phyloP scores from a whole-genome alignment of 371 early-diverging fungal genomes.

The Lichtheimia ornata region DNA sequence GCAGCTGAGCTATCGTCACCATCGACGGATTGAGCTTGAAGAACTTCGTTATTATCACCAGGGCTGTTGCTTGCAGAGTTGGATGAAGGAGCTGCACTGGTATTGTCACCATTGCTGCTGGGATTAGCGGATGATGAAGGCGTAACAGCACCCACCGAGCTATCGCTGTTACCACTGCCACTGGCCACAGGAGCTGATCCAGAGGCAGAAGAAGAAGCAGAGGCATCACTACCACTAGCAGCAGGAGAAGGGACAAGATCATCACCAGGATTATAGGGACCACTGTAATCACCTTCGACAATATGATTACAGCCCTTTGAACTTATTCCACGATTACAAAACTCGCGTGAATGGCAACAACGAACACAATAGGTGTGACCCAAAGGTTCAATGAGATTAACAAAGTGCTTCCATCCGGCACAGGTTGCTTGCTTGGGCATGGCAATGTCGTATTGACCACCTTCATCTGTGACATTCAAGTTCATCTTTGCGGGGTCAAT shows the following conservation, averaged over 20 bases:
- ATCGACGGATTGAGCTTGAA: slow-evolving; percentile 17
- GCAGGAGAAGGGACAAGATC: slow-evolving; percentile 5
- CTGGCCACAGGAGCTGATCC: background rate
- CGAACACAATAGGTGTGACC: slow-evolving; percentile 52
- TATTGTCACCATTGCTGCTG: slow-evolving; percentile 1
- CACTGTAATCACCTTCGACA: slow-evolving; percentile 44
- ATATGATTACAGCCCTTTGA: slow-evolving; percentile 40
- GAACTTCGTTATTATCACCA: no score
- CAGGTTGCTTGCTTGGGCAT: slow-evolving; percentile 49
- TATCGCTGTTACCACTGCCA: background rate
- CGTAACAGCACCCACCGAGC: slow-evolving; percentile 6
- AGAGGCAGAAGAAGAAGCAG: slow-evolving; percentile 11
- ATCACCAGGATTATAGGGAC: slow-evolving; percentile 16
- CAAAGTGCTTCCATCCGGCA: slow-evolving; percentile 48
- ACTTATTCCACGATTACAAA: slow-evolving; percentile 32
- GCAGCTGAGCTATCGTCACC: background rate
- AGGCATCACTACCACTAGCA: background rate
- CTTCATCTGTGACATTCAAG: slow-evolving; percentile 39
- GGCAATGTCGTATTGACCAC: slow-evolving; percentile 46
- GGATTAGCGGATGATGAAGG: slow-evolving; percentile 2
- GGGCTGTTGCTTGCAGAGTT: no score
- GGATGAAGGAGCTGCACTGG: background rate
- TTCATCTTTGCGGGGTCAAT: slow-evolving; percentile 43
- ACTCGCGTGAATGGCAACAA: slow-evolving; percentile 32
- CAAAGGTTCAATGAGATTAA: slow-evolving; percentile 55